These are phyloP conservation scores for Claviceps digitariae DNA, from an alignment of 2,329 filamentous ascomycete species.

Conservation along the genomic window DNA sequence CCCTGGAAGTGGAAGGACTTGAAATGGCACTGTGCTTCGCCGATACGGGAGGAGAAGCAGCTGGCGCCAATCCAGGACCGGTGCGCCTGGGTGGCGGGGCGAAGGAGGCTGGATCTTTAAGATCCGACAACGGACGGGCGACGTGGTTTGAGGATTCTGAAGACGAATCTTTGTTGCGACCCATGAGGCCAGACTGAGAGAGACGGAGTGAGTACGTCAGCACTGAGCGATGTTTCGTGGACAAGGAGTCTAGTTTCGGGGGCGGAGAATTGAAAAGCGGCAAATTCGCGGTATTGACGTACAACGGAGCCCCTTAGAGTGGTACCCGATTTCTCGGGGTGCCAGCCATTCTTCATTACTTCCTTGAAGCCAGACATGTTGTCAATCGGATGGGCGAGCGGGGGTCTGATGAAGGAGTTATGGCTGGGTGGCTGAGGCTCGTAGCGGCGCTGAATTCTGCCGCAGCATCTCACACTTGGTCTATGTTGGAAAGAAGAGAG, in stretches of 20 bases:
- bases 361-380: slow-evolving; percentile 33
- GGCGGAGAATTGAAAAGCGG: not conserved
- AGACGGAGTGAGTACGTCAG: not conserved
- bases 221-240: not conserved
- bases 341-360: slow-evolving; percentile 38
- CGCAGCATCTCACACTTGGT: not conserved
- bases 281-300: slow-evolving; percentile 12
- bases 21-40: slow-evolving; percentile 15
- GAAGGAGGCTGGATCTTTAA: slow-evolving; percentile 67
- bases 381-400: not conserved
- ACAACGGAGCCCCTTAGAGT: slow-evolving; percentile 30
- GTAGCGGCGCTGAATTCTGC: not conserved
- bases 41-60: slow-evolving; percentile 10
- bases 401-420: not conserved
- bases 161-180: slow-evolving; percentile 23
- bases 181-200: slow-evolving; percentile 32
- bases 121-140: slow-evolving; percentile 49
- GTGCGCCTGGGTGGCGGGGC: slow-evolving; percentile 62
- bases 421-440: not conserved
- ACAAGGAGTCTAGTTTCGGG: too few species aligned
- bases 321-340: slow-evolving; percentile 28
- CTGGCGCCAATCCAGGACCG: slow-evolving; percentile 21
- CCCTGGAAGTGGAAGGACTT: slow-evolving; percentile 21
- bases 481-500: not conserved
- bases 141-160: slow-evolving; percentile 19